Conservation (phyloP, 169 alveolate genomes). For the Cryptosporidium bovis region DNA sequence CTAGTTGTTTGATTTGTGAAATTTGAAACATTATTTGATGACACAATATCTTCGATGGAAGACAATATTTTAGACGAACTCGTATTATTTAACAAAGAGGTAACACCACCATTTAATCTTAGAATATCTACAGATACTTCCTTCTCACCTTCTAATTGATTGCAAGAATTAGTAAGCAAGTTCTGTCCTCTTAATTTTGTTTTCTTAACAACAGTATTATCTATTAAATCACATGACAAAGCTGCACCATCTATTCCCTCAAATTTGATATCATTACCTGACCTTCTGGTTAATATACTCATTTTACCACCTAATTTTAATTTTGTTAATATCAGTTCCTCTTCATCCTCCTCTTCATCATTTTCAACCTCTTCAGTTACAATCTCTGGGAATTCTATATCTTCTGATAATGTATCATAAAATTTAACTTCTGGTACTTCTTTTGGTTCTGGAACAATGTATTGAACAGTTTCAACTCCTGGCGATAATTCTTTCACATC, state of each 20-base stretch:
- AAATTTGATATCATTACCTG: not conserved
- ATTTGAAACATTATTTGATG: too few species aligned
- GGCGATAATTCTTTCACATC: not conserved
- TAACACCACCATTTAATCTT: too few species aligned
- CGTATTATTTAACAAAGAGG: too few species aligned
- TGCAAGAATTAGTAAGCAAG: too few species aligned
- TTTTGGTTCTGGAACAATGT: constrained; percentile 47
- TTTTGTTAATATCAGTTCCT: constrained; percentile 24
- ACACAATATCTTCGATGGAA: not conserved
- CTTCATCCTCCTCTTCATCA: constrained; percentile 8
- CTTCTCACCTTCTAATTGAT: too few species aligned
- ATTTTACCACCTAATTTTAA: constrained; percentile 21
- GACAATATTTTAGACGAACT: not conserved
- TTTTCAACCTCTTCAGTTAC: not conserved
- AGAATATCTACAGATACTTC: too few species aligned
- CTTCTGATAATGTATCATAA: constrained; percentile 37
- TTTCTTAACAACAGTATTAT: not conserved
- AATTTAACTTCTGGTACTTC: not conserved
- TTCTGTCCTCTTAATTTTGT: too few species aligned
- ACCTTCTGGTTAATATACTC: constrained; percentile 10
- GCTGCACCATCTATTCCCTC: not conserved
- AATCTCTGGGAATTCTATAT: constrained; percentile 20
- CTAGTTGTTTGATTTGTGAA: too few species aligned
- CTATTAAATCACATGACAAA: constrained; percentile 10
- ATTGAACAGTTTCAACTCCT: constrained; percentile 24